Evolutionary conservation across 495 filamentous ascomycete species (phyloP).

Genomic region (Aspergillus homomorphus): DNA sequence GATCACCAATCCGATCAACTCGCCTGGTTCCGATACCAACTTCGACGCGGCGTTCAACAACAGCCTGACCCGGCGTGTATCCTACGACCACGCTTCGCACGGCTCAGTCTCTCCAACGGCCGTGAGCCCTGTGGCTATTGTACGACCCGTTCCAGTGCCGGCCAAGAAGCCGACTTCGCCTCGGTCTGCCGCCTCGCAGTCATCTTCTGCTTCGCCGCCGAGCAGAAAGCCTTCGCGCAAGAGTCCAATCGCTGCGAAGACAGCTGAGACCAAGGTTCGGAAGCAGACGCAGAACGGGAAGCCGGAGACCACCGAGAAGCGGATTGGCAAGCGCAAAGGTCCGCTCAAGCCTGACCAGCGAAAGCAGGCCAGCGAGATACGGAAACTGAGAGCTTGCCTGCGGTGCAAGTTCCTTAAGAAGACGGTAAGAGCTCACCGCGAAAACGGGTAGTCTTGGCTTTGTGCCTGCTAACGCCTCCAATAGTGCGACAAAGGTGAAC

Average conservation of each 20-base stretch:
- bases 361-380: constrained; percentile 90
- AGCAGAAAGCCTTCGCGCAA: constrained; percentile 67
- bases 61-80: constrained; percentile 30
- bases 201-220: constrained; percentile 62
- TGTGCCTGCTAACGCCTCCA: constrained; percentile 5
- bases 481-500: constrained; percentile 86
- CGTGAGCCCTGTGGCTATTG: constrained; percentile 65
- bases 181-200: constrained; percentile 55
- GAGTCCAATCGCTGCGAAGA: constrained; percentile 72
- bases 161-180: constrained; percentile 66
- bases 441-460: not conserved
- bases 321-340: constrained; percentile 79
- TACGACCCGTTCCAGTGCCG: constrained; percentile 60
- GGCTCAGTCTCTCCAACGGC: constrained; percentile 50
- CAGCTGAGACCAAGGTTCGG: constrained; percentile 73
- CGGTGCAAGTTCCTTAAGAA: constrained; percentile 99
- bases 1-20: constrained; percentile 67
- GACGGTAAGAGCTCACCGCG: constrained; percentile 49
- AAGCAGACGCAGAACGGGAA: constrained; percentile 71
- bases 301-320: constrained; percentile 79
- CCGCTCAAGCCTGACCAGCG: constrained; percentile 89
- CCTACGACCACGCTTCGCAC: constrained; percentile 38
- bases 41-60: constrained; percentile 62
- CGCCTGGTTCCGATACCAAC: constrained; percentile 61
- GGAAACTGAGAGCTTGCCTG: constrained; percentile 85